Evolutionary conservation across 805 yeast species (phyloP).

Genomic region (Clavispora carvajalis): DNA sequence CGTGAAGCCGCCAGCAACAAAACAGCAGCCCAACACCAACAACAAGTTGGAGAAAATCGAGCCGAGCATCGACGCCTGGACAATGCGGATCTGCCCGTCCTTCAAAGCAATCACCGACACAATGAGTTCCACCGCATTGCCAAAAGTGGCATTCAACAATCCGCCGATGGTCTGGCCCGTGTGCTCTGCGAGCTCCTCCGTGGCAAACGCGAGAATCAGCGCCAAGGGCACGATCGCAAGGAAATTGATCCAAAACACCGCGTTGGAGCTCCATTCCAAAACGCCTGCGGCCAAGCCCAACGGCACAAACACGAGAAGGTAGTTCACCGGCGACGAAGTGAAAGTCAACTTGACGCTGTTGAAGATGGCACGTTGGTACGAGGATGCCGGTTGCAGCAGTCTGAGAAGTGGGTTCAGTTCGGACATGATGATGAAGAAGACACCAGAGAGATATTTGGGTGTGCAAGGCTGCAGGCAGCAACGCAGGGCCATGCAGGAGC

Average conservation of each 20-base stretch:
- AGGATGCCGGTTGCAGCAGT: neutral
- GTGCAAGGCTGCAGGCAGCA: no score
- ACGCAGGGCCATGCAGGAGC: no score
- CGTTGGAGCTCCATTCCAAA: constrained; percentile 48
- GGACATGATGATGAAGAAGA: neutral
- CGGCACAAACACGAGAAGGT: constrained; percentile 79
- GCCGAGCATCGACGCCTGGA: constrained; percentile 96
- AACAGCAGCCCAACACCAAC: constrained; percentile 92
- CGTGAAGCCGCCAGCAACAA: constrained; percentile 85
- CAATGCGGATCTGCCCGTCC: constrained; percentile 85
- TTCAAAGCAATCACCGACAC: constrained; percentile 86
- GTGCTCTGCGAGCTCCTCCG: constrained; percentile 83
- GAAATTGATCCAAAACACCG: constrained; percentile 70
- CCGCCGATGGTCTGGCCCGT: constrained; percentile 95
- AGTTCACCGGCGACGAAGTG: constrained; percentile 67
- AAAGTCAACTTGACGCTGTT: constrained; percentile 21
- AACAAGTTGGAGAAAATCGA: constrained; percentile 83
- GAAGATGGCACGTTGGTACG: neutral
- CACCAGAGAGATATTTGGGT: no score
- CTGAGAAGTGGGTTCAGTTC: constrained; percentile 1
- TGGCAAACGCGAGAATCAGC: constrained; percentile 81
- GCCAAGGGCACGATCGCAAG: constrained; percentile 91
- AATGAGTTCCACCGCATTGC: constrained; percentile 95
- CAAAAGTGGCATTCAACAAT: constrained; percentile 90
- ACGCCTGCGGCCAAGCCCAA: constrained; percentile 74